A percentile compares a stretch with the other conserved stretches of the same genome.
phyloP scores from a whole-genome alignment of 129 eudicot genomes.

The Chrysanthemum seticuspe region DNA sequence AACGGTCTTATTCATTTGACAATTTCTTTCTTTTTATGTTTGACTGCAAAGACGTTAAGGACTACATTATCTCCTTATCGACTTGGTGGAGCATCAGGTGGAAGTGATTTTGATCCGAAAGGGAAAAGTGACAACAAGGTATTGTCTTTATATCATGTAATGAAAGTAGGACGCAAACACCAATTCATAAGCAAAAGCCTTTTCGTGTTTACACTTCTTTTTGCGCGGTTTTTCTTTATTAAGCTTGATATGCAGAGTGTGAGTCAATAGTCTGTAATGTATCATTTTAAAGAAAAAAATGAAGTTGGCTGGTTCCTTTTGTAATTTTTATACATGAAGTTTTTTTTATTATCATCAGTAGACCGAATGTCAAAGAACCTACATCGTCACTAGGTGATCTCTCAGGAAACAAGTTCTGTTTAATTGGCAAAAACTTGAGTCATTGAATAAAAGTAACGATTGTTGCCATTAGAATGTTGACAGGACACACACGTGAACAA shows the following conservation, averaged over 20 bases:
- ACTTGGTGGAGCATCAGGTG: conserved; percentile 97
- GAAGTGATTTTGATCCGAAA: conserved; percentile 96
- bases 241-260: conserved; percentile 1
- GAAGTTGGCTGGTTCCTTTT: too few relatives aligned
- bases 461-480: too few relatives aligned
- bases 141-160: conserved; percentile 13
- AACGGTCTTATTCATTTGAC: background rate
- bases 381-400: background rate
- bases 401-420: conserved; percentile 19
- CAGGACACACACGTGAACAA: too few relatives aligned
- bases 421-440: too few relatives aligned
- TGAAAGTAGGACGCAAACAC: background rate
- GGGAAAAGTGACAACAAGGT: conserved; percentile 98
- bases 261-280: conserved; percentile 10
- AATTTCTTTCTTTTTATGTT: conserved; percentile 13
- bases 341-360: too few relatives aligned
- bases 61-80: conserved; percentile 93
- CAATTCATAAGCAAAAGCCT: conserved; percentile 14
- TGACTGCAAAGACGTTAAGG: conserved; percentile 66
- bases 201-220: conserved; percentile 13
- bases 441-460: too few relatives aligned
- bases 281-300: conserved; percentile 1
- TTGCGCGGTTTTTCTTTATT: conserved; percentile 26
- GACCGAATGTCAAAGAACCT: background rate
- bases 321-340: background rate